phyloP scores from a whole-genome alignment of 805 yeast species.

The Brettanomyces sp. region DNA sequence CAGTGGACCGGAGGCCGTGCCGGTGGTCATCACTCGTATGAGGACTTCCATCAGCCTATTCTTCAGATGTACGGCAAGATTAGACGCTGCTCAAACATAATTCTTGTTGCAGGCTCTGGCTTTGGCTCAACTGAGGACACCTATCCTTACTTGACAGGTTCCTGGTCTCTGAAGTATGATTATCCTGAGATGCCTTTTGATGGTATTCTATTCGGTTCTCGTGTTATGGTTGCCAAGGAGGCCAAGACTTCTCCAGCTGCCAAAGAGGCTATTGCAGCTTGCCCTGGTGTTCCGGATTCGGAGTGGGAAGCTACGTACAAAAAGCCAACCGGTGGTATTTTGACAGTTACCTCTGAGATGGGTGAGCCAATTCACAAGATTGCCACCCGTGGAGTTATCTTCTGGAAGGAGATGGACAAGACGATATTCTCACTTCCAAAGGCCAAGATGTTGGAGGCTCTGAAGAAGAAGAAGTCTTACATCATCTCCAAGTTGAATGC shows the following conservation, averaged over 20 bases:
- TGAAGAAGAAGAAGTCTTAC: conserved; percentile 75
- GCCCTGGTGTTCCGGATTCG: conserved; percentile 81
- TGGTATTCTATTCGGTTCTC: conserved; percentile 91
- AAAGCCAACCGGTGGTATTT: conserved; percentile 92
- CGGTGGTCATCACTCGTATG: conserved; percentile 99
- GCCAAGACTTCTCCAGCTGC: conserved; percentile 91
- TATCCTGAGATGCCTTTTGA: conserved; percentile 99
- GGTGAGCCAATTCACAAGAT: conserved; percentile 99
- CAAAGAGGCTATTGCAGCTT: conserved; percentile 80
- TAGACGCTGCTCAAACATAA: conserved; percentile 83
- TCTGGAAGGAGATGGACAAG: conserved; percentile 97
- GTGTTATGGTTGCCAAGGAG: conserved; percentile 97
- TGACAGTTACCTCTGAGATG: conserved; percentile 97
- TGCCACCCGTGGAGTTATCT: conserved; percentile 94
- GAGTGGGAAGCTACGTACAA: conserved; percentile 94
- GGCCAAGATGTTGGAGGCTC: conserved; percentile 72
- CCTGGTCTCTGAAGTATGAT: conserved; percentile 81
- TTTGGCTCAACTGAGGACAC: conserved; percentile 96
- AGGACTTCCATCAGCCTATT: conserved; percentile 97
- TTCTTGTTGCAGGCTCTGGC: conserved; percentile 95
- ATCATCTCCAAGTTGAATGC: conserved; percentile 80
- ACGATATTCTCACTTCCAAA: conserved; percentile 88
- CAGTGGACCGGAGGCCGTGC: conserved; percentile 99
- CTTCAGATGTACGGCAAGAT: conserved; percentile 92
- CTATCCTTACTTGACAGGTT: conserved; percentile 94